Evolutionary conservation across 192 early-diverging fungal genomes (phyloP).

Genomic region (Gigaspora rosea): DNA sequence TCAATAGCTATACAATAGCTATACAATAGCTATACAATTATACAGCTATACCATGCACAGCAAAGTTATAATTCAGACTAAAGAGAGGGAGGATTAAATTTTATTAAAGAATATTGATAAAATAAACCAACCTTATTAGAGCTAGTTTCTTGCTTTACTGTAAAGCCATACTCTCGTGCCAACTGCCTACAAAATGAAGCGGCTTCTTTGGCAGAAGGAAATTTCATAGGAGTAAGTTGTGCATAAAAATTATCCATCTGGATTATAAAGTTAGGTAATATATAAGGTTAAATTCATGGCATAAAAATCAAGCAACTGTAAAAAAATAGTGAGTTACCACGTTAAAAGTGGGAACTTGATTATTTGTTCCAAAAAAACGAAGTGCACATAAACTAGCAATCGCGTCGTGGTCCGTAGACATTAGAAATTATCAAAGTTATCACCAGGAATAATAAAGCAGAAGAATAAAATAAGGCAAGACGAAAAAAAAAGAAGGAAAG

Average conservation of each 20-base stretch:
- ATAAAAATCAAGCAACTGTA: neutral
- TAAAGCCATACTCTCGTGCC: conserved; percentile 54
- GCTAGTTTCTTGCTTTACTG: conserved; percentile 62
- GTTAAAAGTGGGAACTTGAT: neutral
- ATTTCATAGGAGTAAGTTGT: conserved; percentile 47
- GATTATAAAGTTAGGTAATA: neutral
- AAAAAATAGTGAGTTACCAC: neutral
- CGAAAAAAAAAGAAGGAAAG: neutral
- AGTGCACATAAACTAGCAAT: neutral
- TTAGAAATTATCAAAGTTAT: neutral
- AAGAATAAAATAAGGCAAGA: neutral
- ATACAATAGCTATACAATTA: neutral
- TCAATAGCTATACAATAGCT: neutral
- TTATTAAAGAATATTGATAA: neutral
- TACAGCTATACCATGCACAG: neutral
- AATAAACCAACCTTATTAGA: conserved; percentile 50
- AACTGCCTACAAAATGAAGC: conserved; percentile 49
- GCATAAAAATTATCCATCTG: conserved; percentile 59
- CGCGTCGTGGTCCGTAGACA: neutral
- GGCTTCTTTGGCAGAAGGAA: conserved; percentile 46
- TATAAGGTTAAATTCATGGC: neutral
- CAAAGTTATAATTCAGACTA: neutral
- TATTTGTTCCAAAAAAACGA: neutral
- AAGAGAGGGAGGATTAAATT: too few relatives aligned
- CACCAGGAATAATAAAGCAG: neutral